phyloP scores from a whole-genome alignment of 345 rosid species.

The Arabidopsis arenosa region DNA sequence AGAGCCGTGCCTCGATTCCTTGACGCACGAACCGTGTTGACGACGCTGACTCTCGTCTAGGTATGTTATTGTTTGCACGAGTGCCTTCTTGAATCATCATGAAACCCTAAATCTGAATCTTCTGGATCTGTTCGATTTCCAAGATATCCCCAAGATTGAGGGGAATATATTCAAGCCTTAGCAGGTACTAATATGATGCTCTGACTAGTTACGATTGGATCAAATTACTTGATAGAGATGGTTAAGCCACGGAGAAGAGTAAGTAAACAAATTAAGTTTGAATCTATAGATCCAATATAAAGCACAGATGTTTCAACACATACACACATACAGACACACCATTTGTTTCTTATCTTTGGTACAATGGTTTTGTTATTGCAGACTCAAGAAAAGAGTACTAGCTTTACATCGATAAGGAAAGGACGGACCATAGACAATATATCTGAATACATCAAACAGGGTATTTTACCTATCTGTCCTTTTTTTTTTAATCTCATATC shows the following conservation, averaged over 20 bases:
- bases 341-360: background rate
- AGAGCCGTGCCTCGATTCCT: background rate
- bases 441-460: background rate
- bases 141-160: background rate
- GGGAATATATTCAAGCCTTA: background rate
- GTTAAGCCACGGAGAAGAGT: background rate
- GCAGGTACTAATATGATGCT: background rate
- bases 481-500: conserved; percentile 17
- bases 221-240: background rate
- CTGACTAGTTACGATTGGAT: background rate
- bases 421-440: background rate
- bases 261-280: conserved; percentile 7
- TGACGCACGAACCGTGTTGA: background rate
- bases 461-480: background rate
- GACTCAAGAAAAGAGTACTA: background rate
- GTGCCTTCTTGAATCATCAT: background rate
- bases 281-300: background rate
- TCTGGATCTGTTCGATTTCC: background rate
- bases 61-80: background rate
- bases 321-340: background rate
- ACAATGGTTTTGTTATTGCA: conserved; percentile 13
- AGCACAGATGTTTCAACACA: background rate
- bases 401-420: conserved; percentile 9
- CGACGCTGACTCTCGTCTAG: background rate
- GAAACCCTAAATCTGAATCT: background rate